Percentiles rank a stretch among this genome's conserved stretches.
Conservation (phyloP, 2,329 filamentous ascomycete genomes). For the Fusarium continuum region DNA sequence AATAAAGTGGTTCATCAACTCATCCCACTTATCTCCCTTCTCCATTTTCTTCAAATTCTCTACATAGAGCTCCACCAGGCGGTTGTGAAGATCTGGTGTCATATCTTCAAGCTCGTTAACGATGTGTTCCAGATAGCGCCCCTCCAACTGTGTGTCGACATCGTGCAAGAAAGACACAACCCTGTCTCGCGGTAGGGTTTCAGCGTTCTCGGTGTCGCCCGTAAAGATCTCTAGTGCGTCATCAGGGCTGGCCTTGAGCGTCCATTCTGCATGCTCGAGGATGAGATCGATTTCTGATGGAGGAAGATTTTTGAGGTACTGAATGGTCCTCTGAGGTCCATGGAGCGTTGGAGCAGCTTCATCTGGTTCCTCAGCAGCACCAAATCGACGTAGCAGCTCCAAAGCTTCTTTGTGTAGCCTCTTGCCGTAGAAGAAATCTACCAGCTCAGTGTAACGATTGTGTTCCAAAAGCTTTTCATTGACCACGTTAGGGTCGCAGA, state of each 20-base stretch:
- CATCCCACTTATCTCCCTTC: conserved; percentile 61
- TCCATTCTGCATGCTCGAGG: conserved; percentile 91
- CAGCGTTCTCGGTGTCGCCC: conserved; percentile 93
- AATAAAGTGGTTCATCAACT: conserved; percentile 73
- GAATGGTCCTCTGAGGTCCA: conserved; percentile 84
- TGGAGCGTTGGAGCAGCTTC: conserved; percentile 68
- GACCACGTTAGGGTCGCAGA: conserved; percentile 94
- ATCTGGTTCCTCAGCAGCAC: conserved; percentile 64
- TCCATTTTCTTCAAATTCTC: conserved; percentile 63
- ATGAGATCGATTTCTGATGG: conserved; percentile 91
- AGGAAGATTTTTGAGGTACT: conserved; percentile 88
- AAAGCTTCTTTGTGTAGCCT: conserved; percentile 89
- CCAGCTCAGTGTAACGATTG: conserved; percentile 88
- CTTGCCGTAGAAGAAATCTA: conserved; percentile 98
- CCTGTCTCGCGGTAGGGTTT: conserved; percentile 80
- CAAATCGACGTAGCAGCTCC: conserved; percentile 83
- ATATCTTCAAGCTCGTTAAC: conserved; percentile 86
- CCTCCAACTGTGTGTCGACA: conserved; percentile 76
- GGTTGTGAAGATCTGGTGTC: conserved; percentile 87
- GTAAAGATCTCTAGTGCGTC: conserved; percentile 93
- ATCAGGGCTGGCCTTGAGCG: conserved; percentile 74
- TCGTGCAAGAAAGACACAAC: conserved; percentile 78
- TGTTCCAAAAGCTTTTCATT: conserved; percentile 91
- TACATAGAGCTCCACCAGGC: conserved; percentile 74
- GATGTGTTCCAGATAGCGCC: conserved; percentile 88